Evolutionary conservation across 1,284 basidiomycete species (phyloP).

Genomic region (Cryptococcus sp.): DNA sequence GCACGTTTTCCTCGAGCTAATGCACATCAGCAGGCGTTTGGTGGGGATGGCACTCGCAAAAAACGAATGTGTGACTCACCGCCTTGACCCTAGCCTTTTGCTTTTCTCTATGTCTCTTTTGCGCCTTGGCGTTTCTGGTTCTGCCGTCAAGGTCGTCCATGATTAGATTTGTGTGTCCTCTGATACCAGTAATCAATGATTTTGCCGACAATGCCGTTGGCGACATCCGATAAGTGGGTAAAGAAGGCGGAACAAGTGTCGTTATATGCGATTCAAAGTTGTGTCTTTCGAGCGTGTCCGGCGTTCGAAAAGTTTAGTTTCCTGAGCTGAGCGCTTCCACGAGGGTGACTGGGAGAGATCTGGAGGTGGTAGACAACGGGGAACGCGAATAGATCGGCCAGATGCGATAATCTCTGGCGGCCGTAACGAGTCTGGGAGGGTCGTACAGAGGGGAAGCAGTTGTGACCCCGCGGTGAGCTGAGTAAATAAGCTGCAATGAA

Average conservation of each 20-base stretch:
- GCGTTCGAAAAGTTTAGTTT: too few relatives aligned
- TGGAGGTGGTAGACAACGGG: too few relatives aligned
- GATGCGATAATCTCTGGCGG: too few relatives aligned
- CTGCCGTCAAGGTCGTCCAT: slow-evolving; percentile 47
- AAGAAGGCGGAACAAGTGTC: background rate
- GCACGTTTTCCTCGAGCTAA: slow-evolving; percentile 47
- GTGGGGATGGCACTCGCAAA: background rate
- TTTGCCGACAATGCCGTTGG: slow-evolving; percentile 16
- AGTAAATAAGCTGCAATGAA: too few relatives aligned
- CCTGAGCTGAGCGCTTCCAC: too few relatives aligned
- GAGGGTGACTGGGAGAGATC: too few relatives aligned
- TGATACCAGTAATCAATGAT: slow-evolving; percentile 13
- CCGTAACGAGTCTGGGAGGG: too few relatives aligned
- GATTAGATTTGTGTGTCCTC: slow-evolving; percentile 6
- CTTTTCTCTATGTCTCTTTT: slow-evolving; percentile 86
- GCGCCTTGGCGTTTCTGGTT: slow-evolving; percentile 77
- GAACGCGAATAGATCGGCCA: too few relatives aligned
- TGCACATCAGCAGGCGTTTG: background rate
- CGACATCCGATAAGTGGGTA: slow-evolving; percentile 8
- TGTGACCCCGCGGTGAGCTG: too few relatives aligned
- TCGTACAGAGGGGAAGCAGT: too few relatives aligned
- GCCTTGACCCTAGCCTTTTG: slow-evolving; percentile 90
- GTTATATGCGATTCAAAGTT: background rate
- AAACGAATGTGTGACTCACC: slow-evolving; percentile 55
- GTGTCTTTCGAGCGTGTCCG: too few relatives aligned